Percentiles rank a stretch among this genome's conserved stretches.
phyloP scores from a whole-genome alignment of 345 rosid genomes.

The Dipteronia dyeriana region DNA sequence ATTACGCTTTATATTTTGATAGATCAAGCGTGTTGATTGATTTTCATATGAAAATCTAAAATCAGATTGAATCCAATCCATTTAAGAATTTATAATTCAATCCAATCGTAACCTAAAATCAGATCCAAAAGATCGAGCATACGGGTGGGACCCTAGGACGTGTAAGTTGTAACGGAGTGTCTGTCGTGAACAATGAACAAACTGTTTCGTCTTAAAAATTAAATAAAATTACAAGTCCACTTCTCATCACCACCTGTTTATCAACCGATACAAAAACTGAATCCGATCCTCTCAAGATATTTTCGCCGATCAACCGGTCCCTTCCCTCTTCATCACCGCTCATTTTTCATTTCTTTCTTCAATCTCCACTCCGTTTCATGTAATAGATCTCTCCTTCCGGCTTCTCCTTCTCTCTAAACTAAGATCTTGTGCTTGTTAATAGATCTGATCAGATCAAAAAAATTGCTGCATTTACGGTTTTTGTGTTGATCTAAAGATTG shows the following conservation, averaged over 20 bases:
- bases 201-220: not conserved
- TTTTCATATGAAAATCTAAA: no score
- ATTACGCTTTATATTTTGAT: no score
- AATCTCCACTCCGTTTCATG: not conserved
- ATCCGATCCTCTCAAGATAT: conserved; percentile 13
- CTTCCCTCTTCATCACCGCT: not conserved
- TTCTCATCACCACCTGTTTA: not conserved
- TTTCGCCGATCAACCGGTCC: not conserved
- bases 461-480: not conserved
- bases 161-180: not conserved
- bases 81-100: no score
- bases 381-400: conserved; percentile 7
- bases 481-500: not conserved
- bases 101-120: no score
- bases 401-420: not conserved
- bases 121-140: no score
- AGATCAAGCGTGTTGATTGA: no score
- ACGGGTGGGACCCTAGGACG: no score
- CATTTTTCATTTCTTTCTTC: not conserved
- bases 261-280: not conserved
- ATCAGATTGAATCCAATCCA: no score
- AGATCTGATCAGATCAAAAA: conserved; percentile 5
- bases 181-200: no score
- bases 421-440: not conserved
- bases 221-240: not conserved